Base-by-base conservation (phyloP, 164 flowering plant genomes). In the Protea cynaroides region DNA sequence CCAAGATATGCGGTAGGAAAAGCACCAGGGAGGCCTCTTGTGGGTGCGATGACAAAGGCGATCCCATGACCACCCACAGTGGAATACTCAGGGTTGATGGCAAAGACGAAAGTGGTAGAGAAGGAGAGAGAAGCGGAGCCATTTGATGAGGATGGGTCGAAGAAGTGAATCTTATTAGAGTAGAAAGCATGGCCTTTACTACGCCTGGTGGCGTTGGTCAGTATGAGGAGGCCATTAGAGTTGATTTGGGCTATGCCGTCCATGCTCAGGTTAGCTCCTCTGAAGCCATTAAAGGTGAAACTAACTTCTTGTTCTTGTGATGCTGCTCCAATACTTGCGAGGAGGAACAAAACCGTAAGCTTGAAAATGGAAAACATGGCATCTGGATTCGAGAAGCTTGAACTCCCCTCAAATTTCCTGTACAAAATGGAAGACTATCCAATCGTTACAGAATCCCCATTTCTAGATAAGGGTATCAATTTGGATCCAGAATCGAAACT, bases 31-130 rank as follows among this genome's bases (percentile, higher is more conserved):
- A 69, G 63, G 14, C 50, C 63, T n/a, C 10, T 40, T 0, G 66
- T 51, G 4, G 76, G 74, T 0, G 79, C 37, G 17, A 72, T 24
- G 15, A 69, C 68, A 23, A 76, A 69, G 11, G 63, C 71, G 0
- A 77, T 62, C 2, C 78, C 78, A 21, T 68, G 70, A 58, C 72
- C 75, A 3, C 56, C 34, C 1, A 56, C 3, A 19, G 10, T 8
- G 9, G 34, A 53, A 8, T 52, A 1, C 1, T 58, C 47, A 19
- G 61, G 18, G 53, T 59, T 53, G 0, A 78, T 67, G 15, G 72
- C 74, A 49, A 78, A 75, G 34, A 72, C 70, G 29, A 78, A 75
- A 24, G 66, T 62, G 8, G 82, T 71, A 25, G 82, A 79, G 65
- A 79, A 79, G 49, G 82, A 76, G 61, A 22, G 36, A 49, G 62